Base-by-base conservation (phyloP, 2,329 filamentous ascomycete genomes). In the Lachnellula hyalina region DNA sequence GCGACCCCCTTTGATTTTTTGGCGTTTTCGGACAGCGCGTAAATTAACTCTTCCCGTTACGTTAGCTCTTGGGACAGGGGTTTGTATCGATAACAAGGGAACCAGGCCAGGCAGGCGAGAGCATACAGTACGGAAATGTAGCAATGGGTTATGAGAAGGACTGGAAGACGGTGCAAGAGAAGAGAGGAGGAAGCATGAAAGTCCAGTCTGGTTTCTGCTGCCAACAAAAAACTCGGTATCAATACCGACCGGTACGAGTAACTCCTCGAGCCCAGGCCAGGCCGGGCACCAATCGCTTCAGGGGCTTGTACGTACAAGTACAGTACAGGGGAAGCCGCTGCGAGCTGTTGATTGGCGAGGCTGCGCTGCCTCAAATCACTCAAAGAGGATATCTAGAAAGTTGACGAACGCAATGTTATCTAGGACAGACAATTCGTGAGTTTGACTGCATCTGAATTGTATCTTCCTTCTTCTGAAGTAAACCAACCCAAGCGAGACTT, bases 251-350 rank as follows among this genome's bases (percentile, higher is more conserved):
- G 14, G 36, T n/a, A 40, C 2, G 36, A 9, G 2, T 6, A 17
- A 15, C 36, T n/a, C 5, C 17, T 40, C 17, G 9, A 17, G 36
- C 15, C 14, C 17, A 15, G 36, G 5, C 36, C 17, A n/a, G 12
- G 12, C 34, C 36, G 12, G 28, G 50, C 40, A 47, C 41, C 47
- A 51, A 45, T 52, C 42, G 50, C 50, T 36, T 52, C 50, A 52
- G 42, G 50, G 50, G 50, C 28, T n/a, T n/a, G 17, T 19, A n/a
- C 14, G 34, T 17, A n/a, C 47, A 11, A 19, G 34, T 17, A n/a
- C 47, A 11, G 35, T 15, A 48, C 46, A 8, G 8, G 11, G 47
- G 4, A 21, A 35, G 34, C 19, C 35, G 14, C 35, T 49, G 34
- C 47, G 11, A 12, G 19, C 32, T 32, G 19, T 15, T 32, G 28